A percentile compares a stretch with the other conserved stretches of the same genome.
Conservation (phyloP, 257 asterid genomes). For the Jacaranda copaia region DNA sequence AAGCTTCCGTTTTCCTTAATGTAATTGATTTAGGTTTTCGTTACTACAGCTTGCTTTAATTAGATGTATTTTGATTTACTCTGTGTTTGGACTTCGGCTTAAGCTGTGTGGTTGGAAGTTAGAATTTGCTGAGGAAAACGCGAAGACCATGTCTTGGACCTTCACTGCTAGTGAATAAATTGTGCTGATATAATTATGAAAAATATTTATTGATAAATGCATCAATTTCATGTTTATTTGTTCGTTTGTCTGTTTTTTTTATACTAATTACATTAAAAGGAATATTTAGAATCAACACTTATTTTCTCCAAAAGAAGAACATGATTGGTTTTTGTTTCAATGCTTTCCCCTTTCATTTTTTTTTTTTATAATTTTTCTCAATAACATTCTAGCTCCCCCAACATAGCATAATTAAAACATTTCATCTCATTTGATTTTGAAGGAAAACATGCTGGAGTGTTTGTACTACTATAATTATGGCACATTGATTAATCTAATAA, state of each 20-base stretch:
- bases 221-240: not conserved
- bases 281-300: not conserved
- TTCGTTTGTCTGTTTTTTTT: no score
- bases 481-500: not conserved
- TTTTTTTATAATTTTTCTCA: not conserved
- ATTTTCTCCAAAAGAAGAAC: not conserved
- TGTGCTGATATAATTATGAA: not conserved
- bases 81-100: constrained; percentile 1
- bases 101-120: not conserved
- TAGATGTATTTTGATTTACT: constrained; percentile 6
- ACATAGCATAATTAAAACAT: not conserved
- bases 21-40: not conserved
- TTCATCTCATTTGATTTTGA: constrained; percentile 1
- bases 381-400: not conserved
- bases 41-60: constrained; percentile 4
- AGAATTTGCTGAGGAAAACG: constrained; percentile 15
- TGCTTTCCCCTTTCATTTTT: not conserved
- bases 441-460: constrained; percentile 5
- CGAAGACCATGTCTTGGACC: not conserved
- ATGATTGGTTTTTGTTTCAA: constrained; percentile 8
- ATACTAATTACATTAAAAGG: no score
- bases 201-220: not conserved
- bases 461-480: not conserved
- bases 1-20: constrained; percentile 1
- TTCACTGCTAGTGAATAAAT: constrained; percentile 11